Evolutionary conservation across 495 filamentous ascomycete species (phyloP).

Genomic region (Lichina pygmaea): DNA sequence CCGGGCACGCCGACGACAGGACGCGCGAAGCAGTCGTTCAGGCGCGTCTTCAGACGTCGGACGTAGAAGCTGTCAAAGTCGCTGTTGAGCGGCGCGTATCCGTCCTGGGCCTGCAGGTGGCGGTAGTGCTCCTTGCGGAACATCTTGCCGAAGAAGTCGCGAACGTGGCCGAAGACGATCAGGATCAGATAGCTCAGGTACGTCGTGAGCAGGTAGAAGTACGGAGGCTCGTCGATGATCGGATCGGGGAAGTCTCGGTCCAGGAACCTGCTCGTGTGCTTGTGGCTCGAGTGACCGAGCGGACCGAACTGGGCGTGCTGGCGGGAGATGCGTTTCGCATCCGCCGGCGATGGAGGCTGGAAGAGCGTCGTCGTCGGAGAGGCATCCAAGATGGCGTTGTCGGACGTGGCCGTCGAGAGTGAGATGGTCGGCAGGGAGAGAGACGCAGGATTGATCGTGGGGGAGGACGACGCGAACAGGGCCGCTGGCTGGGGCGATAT

Average conservation of each 20-base stretch:
- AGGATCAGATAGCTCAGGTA: conserved; percentile 93
- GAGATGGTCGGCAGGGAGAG: conserved; percentile 78
- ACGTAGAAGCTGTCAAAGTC: conserved; percentile 99
- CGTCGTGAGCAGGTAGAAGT: conserved; percentile 87
- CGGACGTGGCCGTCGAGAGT: conserved; percentile 63
- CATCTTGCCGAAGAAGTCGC: conserved; percentile 94
- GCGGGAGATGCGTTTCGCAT: conserved; percentile 44
- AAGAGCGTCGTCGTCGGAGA: conserved; percentile 51
- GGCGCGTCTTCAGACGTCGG: conserved; percentile 67
- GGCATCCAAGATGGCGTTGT: conserved; percentile 49
- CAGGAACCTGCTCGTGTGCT: conserved; percentile 62
- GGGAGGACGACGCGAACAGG: conserved; percentile 18
- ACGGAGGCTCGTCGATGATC: conserved; percentile 83
- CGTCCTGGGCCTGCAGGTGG: conserved; percentile 56
- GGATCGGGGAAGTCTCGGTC: conserved; percentile 56
- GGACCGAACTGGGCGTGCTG: conserved; percentile 84
- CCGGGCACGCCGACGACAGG: conserved; percentile 85
- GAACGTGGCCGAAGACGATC: conserved; percentile 80
- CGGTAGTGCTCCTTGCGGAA: conserved; percentile 65
- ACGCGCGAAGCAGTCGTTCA: conserved; percentile 88
- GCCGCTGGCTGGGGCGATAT: too few relatives aligned
- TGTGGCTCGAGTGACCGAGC: conserved; percentile 48
- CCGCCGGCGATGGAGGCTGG: conserved; percentile 69
- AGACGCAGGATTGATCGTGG: conserved; percentile 39
- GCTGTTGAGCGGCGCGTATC: conserved; percentile 89